These are phyloP conservation scores for Petunia axillaris DNA, from an alignment of 257 asterid species.

Conservation along the genomic window DNA sequence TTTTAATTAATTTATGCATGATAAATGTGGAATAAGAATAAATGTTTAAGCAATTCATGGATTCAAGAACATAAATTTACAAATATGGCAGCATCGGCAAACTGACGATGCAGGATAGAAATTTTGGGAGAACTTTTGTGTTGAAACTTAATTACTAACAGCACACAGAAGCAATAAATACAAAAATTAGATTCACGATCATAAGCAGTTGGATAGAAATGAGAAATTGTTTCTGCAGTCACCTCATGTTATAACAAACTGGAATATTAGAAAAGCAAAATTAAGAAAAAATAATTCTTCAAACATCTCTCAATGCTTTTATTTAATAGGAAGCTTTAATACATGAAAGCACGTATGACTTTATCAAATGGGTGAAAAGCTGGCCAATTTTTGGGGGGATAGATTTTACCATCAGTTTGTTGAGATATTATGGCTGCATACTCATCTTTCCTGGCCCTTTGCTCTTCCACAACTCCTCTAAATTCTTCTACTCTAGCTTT, in stretches of 20 bases:
- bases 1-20: background rate
- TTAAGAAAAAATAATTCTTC: background rate
- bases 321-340: background rate
- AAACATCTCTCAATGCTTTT: conserved; percentile 3
- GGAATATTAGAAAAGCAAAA: background rate
- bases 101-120: background rate
- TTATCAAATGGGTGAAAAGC: conserved; percentile 20
- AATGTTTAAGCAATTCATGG: background rate
- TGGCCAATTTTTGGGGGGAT: conserved; percentile 23
- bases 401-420: conserved; percentile 72
- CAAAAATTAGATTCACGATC: background rate
- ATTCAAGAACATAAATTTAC: background rate
- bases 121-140: background rate
- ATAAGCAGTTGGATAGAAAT: background rate
- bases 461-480: conserved; percentile 59
- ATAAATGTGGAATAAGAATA: background rate
- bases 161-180: background rate
- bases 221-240: background rate
- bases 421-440: conserved; percentile 75
- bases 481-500: conserved; percentile 68
- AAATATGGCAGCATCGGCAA: background rate
- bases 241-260: background rate
- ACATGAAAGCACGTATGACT: conserved; percentile 5
- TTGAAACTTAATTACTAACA: background rate
- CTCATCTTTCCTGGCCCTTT: conserved; percentile 68